Evolutionary conservation across 202 grass and related monocot species (phyloP).

Genomic region (Hordeum pubiflorum): DNA sequence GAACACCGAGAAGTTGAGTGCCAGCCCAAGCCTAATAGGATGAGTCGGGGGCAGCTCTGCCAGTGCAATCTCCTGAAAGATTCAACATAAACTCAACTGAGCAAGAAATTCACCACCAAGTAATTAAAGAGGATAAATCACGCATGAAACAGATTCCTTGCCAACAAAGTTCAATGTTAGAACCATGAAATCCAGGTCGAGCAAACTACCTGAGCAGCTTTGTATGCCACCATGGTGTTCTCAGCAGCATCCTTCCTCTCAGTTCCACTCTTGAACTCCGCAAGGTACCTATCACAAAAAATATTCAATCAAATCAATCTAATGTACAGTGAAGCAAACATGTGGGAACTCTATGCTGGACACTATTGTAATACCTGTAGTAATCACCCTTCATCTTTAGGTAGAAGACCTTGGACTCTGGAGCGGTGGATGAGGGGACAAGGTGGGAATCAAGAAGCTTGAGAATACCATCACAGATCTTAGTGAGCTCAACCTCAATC

Average conservation of each 20-base stretch:
- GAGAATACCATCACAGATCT: conserved; percentile 61
- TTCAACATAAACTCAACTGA: conserved; percentile 21
- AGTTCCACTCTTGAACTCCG: conserved; percentile 54
- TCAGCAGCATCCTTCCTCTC: conserved; percentile 70
- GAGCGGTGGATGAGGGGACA: conserved; percentile 42
- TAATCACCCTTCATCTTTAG: conserved; percentile 85
- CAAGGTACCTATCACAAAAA: conserved; percentile 45
- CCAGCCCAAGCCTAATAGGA: conserved; percentile 80
- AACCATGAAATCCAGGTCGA: conserved; percentile 1
- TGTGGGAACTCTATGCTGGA: background rate
- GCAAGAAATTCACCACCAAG: background rate
- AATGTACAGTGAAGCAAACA: background rate
- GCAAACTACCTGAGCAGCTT: conserved; percentile 51
- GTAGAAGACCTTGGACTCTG: conserved; percentile 80
- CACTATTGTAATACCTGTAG: conserved; percentile 36
- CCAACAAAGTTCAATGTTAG: conserved; percentile 11
- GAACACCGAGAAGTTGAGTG: conserved; percentile 93
- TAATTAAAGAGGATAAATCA: background rate
- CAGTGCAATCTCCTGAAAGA: conserved; percentile 59
- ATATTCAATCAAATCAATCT: conserved; percentile 17
- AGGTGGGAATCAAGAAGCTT: conserved; percentile 67
- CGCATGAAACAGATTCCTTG: background rate
- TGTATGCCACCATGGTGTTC: conserved; percentile 66
- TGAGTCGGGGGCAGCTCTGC: conserved; percentile 68
- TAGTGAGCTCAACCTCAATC: conserved; percentile 58